Evolutionary conservation across 108 stramenopile genomes (phyloP).

Genomic region (Cyclotella sp.): DNA sequence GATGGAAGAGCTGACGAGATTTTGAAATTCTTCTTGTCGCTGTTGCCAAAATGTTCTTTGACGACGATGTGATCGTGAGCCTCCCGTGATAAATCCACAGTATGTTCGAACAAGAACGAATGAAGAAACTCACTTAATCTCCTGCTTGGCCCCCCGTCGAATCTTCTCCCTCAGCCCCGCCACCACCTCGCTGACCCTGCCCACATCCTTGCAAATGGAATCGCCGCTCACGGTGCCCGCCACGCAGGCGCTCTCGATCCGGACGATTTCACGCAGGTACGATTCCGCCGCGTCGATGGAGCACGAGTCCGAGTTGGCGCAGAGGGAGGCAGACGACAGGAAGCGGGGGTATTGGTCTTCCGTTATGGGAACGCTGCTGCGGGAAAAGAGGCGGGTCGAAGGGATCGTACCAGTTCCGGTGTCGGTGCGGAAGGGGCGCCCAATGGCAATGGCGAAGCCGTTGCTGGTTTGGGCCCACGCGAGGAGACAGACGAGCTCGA

Average conservation of each 20-base stretch:
- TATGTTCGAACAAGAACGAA: not conserved
- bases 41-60: slow-evolving; percentile 50
- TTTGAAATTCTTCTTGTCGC: slow-evolving; percentile 49
- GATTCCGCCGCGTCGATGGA: slow-evolving; percentile 59
- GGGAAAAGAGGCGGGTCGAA: too few species aligned
- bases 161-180: slow-evolving; percentile 64
- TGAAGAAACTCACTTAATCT: slow-evolving; percentile 45
- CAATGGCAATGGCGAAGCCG: too few species aligned
- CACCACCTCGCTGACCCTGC: slow-evolving; percentile 56
- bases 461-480: too few species aligned
- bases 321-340: slow-evolving; percentile 45
- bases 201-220: slow-evolving; percentile 37
- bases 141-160: slow-evolving; percentile 16
- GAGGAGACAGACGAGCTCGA: too few species aligned
- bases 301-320: slow-evolving; percentile 68
- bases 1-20: slow-evolving; percentile 32
- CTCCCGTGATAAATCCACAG: too few species aligned
- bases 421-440: too few species aligned
- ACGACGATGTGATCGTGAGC: too few species aligned
- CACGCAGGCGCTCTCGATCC: slow-evolving; percentile 58
- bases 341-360: slow-evolving; percentile 26
- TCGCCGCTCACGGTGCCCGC: slow-evolving; percentile 39
- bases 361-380: too few species aligned
- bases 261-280: slow-evolving; percentile 62
- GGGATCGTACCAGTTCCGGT: too few species aligned